phyloP scores from a whole-genome alignment of 768 basidiomycete species.

The Daedaleopsis nitida region DNA sequence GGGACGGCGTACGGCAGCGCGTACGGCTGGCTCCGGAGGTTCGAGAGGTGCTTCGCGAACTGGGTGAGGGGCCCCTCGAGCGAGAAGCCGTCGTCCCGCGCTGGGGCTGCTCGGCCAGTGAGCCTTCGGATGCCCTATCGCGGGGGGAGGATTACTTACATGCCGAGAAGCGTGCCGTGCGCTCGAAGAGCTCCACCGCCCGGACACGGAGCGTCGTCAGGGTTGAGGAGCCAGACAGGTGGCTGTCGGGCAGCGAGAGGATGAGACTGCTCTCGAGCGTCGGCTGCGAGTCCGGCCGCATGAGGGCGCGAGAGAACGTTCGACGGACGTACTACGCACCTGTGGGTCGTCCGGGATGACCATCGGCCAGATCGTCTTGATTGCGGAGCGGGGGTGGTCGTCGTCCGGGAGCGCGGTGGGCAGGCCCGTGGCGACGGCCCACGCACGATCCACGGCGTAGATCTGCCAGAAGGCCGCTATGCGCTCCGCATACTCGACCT shows the following conservation, averaged over 20 bases:
- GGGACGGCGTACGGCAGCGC: slow-evolving; percentile 16
- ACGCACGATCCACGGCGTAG: slow-evolving; percentile 61
- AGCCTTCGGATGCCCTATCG: neutral
- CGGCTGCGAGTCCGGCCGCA: neutral
- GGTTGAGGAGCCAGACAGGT: slow-evolving; percentile 10
- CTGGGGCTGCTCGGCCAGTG: slow-evolving; percentile 24
- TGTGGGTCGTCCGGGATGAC: slow-evolving; percentile 22
- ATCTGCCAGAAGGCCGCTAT: slow-evolving; percentile 63
- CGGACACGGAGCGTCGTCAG: slow-evolving; percentile 46
- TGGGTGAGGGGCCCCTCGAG: slow-evolving; percentile 49
- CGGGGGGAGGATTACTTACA: slow-evolving; percentile 31
- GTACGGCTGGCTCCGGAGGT: slow-evolving; percentile 35
- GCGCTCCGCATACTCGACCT: slow-evolving; percentile 47
- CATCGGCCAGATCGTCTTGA: slow-evolving; percentile 56
- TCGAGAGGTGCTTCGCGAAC: slow-evolving; percentile 44
- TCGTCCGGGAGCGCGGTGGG: slow-evolving; percentile 56
- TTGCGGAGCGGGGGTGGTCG: slow-evolving; percentile 46
- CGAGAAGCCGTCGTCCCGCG: slow-evolving; percentile 30
- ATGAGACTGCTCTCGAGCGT: slow-evolving; percentile 1
- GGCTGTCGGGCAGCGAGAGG: neutral
- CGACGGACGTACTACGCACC: slow-evolving; percentile 22
- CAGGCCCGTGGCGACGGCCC: slow-evolving; percentile 57
- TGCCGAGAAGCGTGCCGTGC: slow-evolving; percentile 46
- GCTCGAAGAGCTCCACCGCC: slow-evolving; percentile 55
- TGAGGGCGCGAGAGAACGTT: neutral